Percentiles rank a stretch among this genome's conserved stretches.
Evolutionary conservation across 1,284 basidiomycete genomes (phyloP).

Genomic region (Papiliotrema laurentii): DNA sequence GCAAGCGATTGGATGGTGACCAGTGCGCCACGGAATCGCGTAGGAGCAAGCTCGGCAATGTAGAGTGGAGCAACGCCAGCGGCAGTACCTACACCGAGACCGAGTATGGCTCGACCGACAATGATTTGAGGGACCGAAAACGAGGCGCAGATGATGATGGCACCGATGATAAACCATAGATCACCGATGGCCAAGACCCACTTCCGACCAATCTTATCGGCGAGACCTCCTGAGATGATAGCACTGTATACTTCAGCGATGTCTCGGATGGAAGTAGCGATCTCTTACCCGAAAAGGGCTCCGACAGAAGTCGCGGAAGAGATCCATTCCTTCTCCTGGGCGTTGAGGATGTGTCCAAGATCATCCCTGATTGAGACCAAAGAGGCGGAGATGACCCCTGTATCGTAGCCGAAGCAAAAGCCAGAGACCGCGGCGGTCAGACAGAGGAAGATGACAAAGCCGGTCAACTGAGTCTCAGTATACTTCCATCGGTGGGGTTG

Average conservation of each 20-base stretch:
- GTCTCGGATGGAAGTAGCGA: slow-evolving; percentile 50
- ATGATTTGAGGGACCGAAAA: slow-evolving; percentile 40
- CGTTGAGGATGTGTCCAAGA: slow-evolving; percentile 60
- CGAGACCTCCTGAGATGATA: slow-evolving; percentile 36
- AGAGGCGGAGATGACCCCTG: slow-evolving; percentile 51
- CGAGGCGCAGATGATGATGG: slow-evolving; percentile 43
- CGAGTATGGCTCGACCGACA: slow-evolving; percentile 44
- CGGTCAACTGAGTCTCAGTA: slow-evolving; percentile 16
- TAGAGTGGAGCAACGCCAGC: slow-evolving; percentile 44
- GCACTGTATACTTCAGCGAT: slow-evolving; percentile 52
- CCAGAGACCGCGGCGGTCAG: slow-evolving; percentile 32
- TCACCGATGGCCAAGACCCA: slow-evolving; percentile 65
- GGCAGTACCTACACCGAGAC: slow-evolving; percentile 47
- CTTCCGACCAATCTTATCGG: slow-evolving; percentile 46
- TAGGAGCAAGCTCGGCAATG: slow-evolving; percentile 47
- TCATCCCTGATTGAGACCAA: slow-evolving; percentile 67
- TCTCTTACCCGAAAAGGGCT: slow-evolving; percentile 61
- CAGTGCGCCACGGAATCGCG: slow-evolving; percentile 43
- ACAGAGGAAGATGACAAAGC: slow-evolving; percentile 23
- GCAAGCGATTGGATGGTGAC: slow-evolving; percentile 45
- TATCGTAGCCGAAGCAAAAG: slow-evolving; percentile 40
- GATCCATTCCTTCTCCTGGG: slow-evolving; percentile 72
- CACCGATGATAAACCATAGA: slow-evolving; percentile 60
- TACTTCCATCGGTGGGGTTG: too few relatives aligned
- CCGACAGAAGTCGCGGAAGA: slow-evolving; percentile 71